phyloP scores from a whole-genome alignment of 768 basidiomycete genomes.

The Leccinellum luteum region DNA sequence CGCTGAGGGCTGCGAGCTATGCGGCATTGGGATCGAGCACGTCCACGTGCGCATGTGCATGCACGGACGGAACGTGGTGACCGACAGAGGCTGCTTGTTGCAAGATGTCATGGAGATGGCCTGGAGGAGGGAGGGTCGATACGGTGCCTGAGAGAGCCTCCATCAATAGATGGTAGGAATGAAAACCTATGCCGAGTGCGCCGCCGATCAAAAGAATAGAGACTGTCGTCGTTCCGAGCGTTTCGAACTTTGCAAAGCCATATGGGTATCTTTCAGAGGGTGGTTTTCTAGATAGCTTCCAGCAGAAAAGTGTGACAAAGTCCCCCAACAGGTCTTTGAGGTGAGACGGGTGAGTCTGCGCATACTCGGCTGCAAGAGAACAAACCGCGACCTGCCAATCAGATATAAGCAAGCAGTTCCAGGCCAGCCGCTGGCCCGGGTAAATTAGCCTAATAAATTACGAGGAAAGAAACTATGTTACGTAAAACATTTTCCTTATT shows the following conservation, averaged over 20 bases:
- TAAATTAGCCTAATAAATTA: too few relatives aligned
- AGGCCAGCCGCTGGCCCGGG: too few relatives aligned
- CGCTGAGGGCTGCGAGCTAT: slow-evolving; percentile 87
- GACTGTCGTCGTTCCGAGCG: slow-evolving; percentile 88
- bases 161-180: slow-evolving; percentile 83
- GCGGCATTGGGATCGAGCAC: slow-evolving; percentile 89
- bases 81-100: slow-evolving; percentile 53
- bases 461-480: too few relatives aligned
- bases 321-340: slow-evolving; percentile 80
- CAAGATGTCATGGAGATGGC: slow-evolving; percentile 62
- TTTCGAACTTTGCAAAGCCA: slow-evolving; percentile 93
- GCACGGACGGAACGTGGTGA: slow-evolving; percentile 52
- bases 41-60: slow-evolving; percentile 53
- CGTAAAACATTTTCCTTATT: too few relatives aligned
- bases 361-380: slow-evolving; percentile 1
- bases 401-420: too few relatives aligned
- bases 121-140: slow-evolving; percentile 60
- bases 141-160: slow-evolving; percentile 68
- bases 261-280: slow-evolving; percentile 81
- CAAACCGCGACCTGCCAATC: too few relatives aligned
- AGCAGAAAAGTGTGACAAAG: slow-evolving; percentile 87
- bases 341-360: too few relatives aligned
- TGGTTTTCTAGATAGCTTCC: slow-evolving; percentile 80
- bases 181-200: slow-evolving; percentile 82
- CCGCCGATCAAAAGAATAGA: slow-evolving; percentile 84